Evolutionary conservation across 768 basidiomycete species (phyloP).

Genomic region (Xerocomus brunneocitrinus): DNA sequence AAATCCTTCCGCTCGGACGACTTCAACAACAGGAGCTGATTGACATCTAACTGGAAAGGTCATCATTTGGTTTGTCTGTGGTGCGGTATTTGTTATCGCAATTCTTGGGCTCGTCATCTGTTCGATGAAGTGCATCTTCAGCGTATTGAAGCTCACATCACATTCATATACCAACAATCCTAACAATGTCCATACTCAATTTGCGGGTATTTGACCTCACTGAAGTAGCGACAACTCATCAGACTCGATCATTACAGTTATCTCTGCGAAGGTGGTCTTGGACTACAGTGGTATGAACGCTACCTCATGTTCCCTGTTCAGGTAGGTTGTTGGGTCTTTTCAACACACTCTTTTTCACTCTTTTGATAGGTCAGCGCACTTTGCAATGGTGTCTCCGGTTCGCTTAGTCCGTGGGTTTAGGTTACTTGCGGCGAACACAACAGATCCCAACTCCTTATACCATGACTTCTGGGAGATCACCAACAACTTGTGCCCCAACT

Average conservation of each 20-base stretch:
- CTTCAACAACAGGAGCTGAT: slow-evolving; percentile 71
- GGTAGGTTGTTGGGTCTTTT: slow-evolving; percentile 37
- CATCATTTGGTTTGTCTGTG: slow-evolving; percentile 93
- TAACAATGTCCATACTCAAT: slow-evolving; percentile 78
- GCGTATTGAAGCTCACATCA: no score
- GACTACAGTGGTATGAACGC: slow-evolving; percentile 79
- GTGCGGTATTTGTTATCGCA: slow-evolving; percentile 34
- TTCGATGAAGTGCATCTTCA: no score
- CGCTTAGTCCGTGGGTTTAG: slow-evolving; percentile 78
- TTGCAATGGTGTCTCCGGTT: slow-evolving; percentile 80
- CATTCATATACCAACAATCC: slow-evolving; percentile 43
- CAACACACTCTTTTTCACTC: background rate
- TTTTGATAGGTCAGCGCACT: slow-evolving; percentile 73
- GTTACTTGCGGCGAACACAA: slow-evolving; percentile 71
- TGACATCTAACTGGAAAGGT: slow-evolving; percentile 81
- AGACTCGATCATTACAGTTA: slow-evolving; percentile 59
- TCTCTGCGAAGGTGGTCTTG: slow-evolving; percentile 68
- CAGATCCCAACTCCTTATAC: slow-evolving; percentile 73
- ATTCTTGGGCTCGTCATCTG: no score
- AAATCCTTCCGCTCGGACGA: slow-evolving; percentile 73
- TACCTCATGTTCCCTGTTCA: slow-evolving; percentile 91
- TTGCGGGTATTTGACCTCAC: slow-evolving; percentile 92
- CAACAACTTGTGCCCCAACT: slow-evolving; percentile 91
- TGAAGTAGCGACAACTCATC: slow-evolving; percentile 59
- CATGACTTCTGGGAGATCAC: slow-evolving; percentile 95